Conservation (phyloP, 306 rosid genomes). For the Medicago truncatula region DNA sequence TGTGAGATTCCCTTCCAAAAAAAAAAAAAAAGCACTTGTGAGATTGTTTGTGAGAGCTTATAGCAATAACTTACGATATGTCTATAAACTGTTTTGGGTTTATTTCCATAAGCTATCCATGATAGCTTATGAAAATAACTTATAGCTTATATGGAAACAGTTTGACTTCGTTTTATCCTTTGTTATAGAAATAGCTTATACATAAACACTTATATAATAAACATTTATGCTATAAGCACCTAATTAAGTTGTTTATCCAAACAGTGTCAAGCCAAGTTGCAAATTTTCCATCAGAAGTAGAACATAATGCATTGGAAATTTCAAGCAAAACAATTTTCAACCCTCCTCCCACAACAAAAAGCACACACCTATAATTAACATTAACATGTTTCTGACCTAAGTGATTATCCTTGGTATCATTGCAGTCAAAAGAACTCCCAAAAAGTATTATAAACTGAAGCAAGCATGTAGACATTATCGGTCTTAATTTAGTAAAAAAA, state of each 20-base stretch:
- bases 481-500: background rate
- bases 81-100: background rate
- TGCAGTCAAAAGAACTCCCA: slow-evolving; percentile 2
- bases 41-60: background rate
- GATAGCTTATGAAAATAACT: background rate
- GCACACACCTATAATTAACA: background rate
- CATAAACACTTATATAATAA: background rate
- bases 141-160: background rate
- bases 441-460: background rate
- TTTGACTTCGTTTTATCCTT: background rate
- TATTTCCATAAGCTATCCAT: background rate
- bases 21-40: background rate
- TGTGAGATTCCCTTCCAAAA: too few species aligned
- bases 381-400: background rate
- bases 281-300: slow-evolving; percentile 10
- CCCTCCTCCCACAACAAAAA: background rate
- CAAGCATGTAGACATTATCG: slow-evolving; percentile 11
- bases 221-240: background rate
- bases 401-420: slow-evolving; percentile 13
- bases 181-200: background rate
- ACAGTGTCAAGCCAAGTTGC: background rate
- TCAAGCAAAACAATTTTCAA: background rate
- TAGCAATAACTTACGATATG: background rate
- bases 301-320: slow-evolving; percentile 14
- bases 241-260: background rate